Evolutionary conservation across 2,329 filamentous ascomycete species (phyloP), one percentile per base, ranked within the genome.

Genomic region (Monilinia polystroma): DNA sequence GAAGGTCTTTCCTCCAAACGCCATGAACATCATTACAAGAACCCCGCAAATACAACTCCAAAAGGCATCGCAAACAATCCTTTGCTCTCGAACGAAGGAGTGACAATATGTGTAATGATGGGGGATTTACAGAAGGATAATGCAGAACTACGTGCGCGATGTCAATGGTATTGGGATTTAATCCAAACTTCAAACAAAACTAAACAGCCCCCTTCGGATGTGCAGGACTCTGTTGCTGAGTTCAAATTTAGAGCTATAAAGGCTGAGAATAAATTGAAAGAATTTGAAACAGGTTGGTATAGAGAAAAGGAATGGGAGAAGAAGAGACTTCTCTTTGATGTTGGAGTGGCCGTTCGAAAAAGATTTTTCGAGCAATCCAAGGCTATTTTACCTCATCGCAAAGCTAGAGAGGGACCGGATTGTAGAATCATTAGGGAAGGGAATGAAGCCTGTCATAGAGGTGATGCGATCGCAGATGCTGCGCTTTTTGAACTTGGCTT

Each of bases 301-400:
- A 14, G 3, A 43, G 41, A 16, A n/a, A 26, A 57, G 23, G 23
- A 57, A 18, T 41, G n/a, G 23, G 38, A 38, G 7, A 43, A 11
- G 8, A 2, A 23, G 18, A 16, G 41, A 3, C 38, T 38, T 2
- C 55, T 57, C 23, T 29, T 57, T 43, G 38, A 57, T 2, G 8
- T 29, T 29, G 55, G 55, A 3, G 38, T 57, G 4, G 38, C 38
- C 12, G 55, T 57, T 7, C 38, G 55, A 26, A 57, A 45, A 26
- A 57, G 55, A 23, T 20, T 57, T 20, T 41, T 57, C 3, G 55
- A 57, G 16, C 7, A 57, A 57, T 16, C 55, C 4, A 57, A 57
- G 7, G 29, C 4, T 26, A 7, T 4, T 18, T 5, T 45, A 10
- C 1, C 35, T 20, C 10, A 5, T 3, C n/a, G 4, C 23, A n/a